Conservation (phyloP, 176 grass and related monocot species). For the Pontederia paniculata region DNA sequence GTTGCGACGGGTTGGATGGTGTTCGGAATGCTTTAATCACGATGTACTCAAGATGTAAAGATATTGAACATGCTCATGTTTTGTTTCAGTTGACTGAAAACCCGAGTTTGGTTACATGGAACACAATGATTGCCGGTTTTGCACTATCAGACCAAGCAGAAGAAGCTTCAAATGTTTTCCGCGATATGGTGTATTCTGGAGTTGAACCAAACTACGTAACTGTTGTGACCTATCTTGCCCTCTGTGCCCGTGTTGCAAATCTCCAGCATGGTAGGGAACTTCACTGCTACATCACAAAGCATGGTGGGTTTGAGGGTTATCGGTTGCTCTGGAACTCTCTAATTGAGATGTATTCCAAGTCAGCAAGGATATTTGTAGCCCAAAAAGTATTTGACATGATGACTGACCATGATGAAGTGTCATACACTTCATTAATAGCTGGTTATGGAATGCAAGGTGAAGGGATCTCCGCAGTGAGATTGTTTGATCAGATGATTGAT, state of each 20-base stretch:
- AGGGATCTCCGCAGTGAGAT: slow-evolving; percentile 23
- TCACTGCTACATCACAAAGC: slow-evolving; percentile 48
- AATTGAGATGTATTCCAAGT: slow-evolving; percentile 56
- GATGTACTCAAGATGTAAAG: slow-evolving; percentile 53
- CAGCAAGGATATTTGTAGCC: slow-evolving; percentile 32
- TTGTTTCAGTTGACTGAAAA: slow-evolving; percentile 25
- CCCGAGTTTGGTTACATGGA: slow-evolving; percentile 52
- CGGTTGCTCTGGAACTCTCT: slow-evolving; percentile 48
- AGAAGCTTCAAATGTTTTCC: slow-evolving; percentile 32
- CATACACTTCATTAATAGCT: slow-evolving; percentile 53
- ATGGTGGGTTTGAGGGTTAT: slow-evolving; percentile 36
- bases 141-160: slow-evolving; percentile 32
- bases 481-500: slow-evolving; percentile 49
- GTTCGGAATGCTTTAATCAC: slow-evolving; percentile 46
- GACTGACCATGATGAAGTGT: slow-evolving; percentile 42
- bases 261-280: slow-evolving; percentile 53
- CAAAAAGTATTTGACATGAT: slow-evolving; percentile 47
- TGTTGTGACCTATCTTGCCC: slow-evolving; percentile 49
- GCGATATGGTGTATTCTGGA: slow-evolving; percentile 32
- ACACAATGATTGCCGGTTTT: slow-evolving; percentile 43
- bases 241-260: slow-evolving; percentile 49
- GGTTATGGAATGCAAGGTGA: slow-evolving; percentile 58
- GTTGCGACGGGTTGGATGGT: slow-evolving; percentile 17
- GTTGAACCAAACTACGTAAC: slow-evolving; percentile 61
- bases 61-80: slow-evolving; percentile 24